Base-by-base conservation (phyloP, 306 rosid genomes). In the Alnus glutinosa region DNA sequence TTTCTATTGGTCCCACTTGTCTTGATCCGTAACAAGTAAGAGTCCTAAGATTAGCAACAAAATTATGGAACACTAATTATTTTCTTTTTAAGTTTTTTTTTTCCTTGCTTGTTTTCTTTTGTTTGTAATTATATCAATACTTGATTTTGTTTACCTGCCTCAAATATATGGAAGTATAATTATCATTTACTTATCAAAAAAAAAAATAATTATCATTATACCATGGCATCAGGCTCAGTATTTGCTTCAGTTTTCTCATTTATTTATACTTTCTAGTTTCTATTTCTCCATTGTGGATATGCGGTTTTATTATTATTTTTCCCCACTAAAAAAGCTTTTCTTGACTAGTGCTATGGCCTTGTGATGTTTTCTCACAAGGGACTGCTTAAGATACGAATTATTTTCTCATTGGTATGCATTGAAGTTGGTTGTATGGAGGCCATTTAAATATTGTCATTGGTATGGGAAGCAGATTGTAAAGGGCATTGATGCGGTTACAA, bases 401-500 rank as follows among this genome's bases (percentile, higher is more conserved):
- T 75, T 78, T 52, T 14, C 54, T 75, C 32, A 13, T 54, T 61
- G 70, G 67, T 75, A 66, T 70, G 81, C 75, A 62, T 68, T 63
- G 47, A 15, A 54, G 50, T 71, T 70, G 75, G 42, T 42, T 80
- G 13, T 66, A 75, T 68, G 72, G 51, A 19, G 79, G 51, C 55
- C 74, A 75, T 63, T 76, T 49, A 55, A 55, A 73, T 46, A 50
- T 46, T 68, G 51, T 64, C 76, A 75, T 82, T 58, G 37, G 66
- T 55, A 72, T 67, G 81, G 71, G 75, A 83, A 70, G 74, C 93
- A 95, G 98, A 90, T 95, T 72, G 98, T 95, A 30, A 92, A 95
- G 85, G 98, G 96, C 75, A 95, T 95, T 76, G 98, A 95, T 84
- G 98, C 98, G 72, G 80, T 95, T 75, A 86, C 98, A 34, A 92